phyloP scores from a whole-genome alignment of 306 rosid species.

The Inga leiocalycina region DNA sequence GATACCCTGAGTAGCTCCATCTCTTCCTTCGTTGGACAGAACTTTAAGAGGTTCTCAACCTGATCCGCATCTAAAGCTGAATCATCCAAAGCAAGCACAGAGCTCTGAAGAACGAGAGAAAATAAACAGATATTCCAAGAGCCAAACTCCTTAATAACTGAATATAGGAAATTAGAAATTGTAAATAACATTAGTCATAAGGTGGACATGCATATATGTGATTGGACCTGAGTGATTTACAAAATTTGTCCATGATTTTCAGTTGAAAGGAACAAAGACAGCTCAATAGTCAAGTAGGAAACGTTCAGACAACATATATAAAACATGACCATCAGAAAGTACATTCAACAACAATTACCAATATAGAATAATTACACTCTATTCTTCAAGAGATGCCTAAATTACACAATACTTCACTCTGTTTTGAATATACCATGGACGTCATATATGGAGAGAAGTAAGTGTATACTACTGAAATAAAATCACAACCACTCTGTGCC shows the following conservation, averaged over 20 bases:
- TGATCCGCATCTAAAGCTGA: conserved; percentile 78
- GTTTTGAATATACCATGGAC: not conserved
- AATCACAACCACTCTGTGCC: not conserved
- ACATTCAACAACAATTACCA: not conserved
- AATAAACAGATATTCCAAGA: not conserved
- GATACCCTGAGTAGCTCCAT: conserved; percentile 83
- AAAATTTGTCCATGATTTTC: not conserved
- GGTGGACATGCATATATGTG: conserved; percentile 5
- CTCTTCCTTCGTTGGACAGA: conserved; percentile 96
- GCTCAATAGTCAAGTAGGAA: conserved; percentile 20
- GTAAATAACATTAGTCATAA: not conserved
- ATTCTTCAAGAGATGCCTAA: too few species aligned
- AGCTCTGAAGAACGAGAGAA: conserved; percentile 52
- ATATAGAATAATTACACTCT: not conserved
- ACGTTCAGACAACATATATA: conserved; percentile 1
- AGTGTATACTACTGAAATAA: not conserved
- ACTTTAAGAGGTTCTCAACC: conserved; percentile 95
- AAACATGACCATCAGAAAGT: not conserved
- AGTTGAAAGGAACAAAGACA: not conserved
- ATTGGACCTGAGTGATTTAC: not conserved
- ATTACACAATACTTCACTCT: not conserved
- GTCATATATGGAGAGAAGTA: not conserved
- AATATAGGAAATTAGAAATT: not conserved
- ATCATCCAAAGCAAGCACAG: conserved; percentile 85
- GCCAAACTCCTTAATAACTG: not conserved